phyloP scores from a whole-genome alignment of 371 early-diverging fungal genomes.

The Rhizopus delemar region DNA sequence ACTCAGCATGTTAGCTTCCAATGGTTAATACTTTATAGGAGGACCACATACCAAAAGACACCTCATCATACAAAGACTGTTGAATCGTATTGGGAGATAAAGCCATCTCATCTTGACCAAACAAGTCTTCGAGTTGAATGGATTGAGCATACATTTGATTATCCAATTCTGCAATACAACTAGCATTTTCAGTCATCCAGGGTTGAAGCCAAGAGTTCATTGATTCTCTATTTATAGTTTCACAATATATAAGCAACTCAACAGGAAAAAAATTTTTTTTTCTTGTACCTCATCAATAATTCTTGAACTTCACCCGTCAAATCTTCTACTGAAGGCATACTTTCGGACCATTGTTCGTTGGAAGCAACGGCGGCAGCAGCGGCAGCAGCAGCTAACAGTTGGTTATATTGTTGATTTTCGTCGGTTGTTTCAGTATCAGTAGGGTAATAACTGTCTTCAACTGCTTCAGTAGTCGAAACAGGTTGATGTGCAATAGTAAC shows the following conservation, averaged over 20 bases:
- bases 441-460: slow-evolving; percentile 11
- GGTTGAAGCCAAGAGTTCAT: slow-evolving; percentile 38
- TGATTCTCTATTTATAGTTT: slow-evolving; percentile 27
- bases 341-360: slow-evolving; percentile 19
- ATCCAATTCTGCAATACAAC: slow-evolving; percentile 33
- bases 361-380: slow-evolving; percentile 7
- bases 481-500: slow-evolving; percentile 35
- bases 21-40: neutral
- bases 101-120: slow-evolving; percentile 38
- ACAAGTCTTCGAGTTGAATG: slow-evolving; percentile 41
- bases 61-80: slow-evolving; percentile 43
- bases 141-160: slow-evolving; percentile 40
- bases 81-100: slow-evolving; percentile 18
- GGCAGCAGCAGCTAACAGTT: slow-evolving; percentile 24
- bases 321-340: slow-evolving; percentile 34
- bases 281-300: slow-evolving; percentile 43
- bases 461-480: slow-evolving; percentile 5
- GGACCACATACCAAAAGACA: slow-evolving; percentile 43
- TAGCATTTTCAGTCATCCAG: slow-evolving; percentile 26
- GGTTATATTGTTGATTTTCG: slow-evolving; percentile 31
- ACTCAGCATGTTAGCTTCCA: neutral
- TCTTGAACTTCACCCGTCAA: slow-evolving; percentile 50
- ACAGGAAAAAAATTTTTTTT: slow-evolving; percentile 10
- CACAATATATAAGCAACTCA: slow-evolving; percentile 7
- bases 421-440: slow-evolving; percentile 8